Evolutionary conservation across 257 asterid species (phyloP).

Genomic region (Solanum sejunctum): DNA sequence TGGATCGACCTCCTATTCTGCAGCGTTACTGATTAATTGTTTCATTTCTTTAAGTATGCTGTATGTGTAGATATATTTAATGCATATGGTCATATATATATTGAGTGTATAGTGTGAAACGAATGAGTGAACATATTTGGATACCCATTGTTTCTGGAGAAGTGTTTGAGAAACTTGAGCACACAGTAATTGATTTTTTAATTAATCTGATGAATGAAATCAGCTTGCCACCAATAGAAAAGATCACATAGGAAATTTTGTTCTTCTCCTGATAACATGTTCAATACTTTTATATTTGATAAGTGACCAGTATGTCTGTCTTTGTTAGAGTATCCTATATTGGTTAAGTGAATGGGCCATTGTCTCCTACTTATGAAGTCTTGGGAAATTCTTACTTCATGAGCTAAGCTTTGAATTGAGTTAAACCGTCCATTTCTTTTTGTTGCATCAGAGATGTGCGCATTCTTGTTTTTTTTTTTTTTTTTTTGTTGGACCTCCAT

Average conservation of each 20-base stretch:
- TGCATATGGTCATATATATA: neutral
- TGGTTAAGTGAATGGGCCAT: neutral
- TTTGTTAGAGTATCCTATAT: neutral
- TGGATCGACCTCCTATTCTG: neutral
- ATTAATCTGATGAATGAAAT: neutral
- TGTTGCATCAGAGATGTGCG: neutral
- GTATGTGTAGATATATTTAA: neutral
- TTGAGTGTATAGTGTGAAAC: neutral
- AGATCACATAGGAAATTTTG: neutral
- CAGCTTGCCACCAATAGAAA: neutral
- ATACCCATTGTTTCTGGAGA: neutral
- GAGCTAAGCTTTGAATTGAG: neutral
- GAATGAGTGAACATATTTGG: neutral
- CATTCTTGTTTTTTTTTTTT: neutral
- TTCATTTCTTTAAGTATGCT: neutral
- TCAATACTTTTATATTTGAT: neutral
- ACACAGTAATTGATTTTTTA: neutral
- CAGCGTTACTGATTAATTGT: neutral
- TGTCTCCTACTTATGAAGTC: neutral
- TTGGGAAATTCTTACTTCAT: neutral
- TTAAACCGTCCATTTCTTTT: neutral
- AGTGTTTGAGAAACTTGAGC: neutral
- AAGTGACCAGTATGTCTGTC: neutral
- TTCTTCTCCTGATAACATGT: neutral
- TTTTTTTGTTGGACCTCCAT: neutral